Evolutionary conservation across 2,329 filamentous ascomycete species (phyloP), one percentile per base, ranked within the genome.

Genomic region (Epichloe gansuensis): DNA sequence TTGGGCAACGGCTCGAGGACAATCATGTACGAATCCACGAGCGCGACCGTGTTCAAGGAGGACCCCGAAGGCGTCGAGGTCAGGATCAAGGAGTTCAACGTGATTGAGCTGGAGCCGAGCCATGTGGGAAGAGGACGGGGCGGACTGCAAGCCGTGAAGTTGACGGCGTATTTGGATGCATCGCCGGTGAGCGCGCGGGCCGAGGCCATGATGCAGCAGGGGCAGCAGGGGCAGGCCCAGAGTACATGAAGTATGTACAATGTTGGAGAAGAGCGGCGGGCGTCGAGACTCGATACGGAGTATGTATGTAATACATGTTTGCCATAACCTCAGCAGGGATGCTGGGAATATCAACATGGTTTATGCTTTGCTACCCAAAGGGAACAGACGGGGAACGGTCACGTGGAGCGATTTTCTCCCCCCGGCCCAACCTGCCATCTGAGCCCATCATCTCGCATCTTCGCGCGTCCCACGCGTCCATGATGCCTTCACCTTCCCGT

Each of bases 191-290:
- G 15, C 15, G 49, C 15, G 11, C 23, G 49, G 25, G 40, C 49
- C 23, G 27, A 44, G 27, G 49, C 31, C 2, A 51, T 51, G 41
- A 21, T 21, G 17, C 17, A 21, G 17, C 17, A 21, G 17, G 17
- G 17, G 17, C 17, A 21, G 17, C 21, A 34, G 39, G 38, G 34
- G 42, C 15, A 44, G 21, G 4, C 23, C 15, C 68, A 21, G 17
- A 21, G 17, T 21, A 21, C 17, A 21, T 21, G 17, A 21, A 21
- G 17, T 21, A 21, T 21, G 17, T 21, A 21, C 17, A n/a, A 84
- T 80, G 58, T 82, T 78, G 47, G 65, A 61, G 63, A 80, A 81
- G 66, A 82, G 80, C 0, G 84, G 83, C 0, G 76, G 84, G 83
- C 0, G 76, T 77, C 0, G 83, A 78, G 23, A 21, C 17, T 21